These are phyloP conservation scores for Acephala macrosclerotiorum DNA, from an alignment of 2,329 filamentous ascomycete species.

Conservation along the genomic window DNA sequence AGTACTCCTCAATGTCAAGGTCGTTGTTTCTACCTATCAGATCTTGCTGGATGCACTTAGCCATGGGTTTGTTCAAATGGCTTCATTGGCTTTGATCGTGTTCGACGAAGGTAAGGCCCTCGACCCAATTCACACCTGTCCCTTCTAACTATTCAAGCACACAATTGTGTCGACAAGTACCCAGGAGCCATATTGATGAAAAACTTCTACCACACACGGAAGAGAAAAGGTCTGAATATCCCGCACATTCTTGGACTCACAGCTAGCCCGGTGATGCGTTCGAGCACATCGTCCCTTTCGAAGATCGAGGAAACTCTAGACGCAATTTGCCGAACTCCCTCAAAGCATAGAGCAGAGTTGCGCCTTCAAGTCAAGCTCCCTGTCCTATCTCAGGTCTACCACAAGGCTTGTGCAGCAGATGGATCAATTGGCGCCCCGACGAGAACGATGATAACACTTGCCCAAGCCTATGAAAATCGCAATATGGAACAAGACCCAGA, in stretches of 20 bases:
- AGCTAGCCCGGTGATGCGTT: conserved; percentile 44
- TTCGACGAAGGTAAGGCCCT: conserved; percentile 67
- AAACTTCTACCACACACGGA: conserved; percentile 41
- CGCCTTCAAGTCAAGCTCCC: conserved; percentile 40
- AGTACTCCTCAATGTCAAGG: conserved; percentile 60
- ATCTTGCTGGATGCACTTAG: conserved; percentile 65
- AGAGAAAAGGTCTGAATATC: conserved; percentile 24
- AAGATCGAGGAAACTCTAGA: conserved; percentile 61
- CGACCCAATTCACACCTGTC: not conserved
- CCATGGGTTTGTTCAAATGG: conserved; percentile 67
- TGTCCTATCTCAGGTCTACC: conserved; percentile 33
- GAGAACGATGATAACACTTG: conserved; percentile 33
- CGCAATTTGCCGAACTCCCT: conserved; percentile 63
- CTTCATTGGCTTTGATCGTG: conserved; percentile 61
- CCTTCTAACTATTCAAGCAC: conserved; percentile 36
- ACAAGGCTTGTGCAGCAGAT: conserved; percentile 14
- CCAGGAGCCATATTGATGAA: conserved; percentile 43
- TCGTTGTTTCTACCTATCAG: conserved; percentile 69
- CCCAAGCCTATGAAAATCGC: conserved; percentile 46
- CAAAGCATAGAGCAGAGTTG: conserved; percentile 58
- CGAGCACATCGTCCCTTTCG: conserved; percentile 34
- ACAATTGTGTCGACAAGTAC: conserved; percentile 43
- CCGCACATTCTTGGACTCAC: conserved; percentile 44
- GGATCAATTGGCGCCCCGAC: conserved; percentile 18
- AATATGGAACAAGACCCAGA: conserved; percentile 69